Conservation (phyloP, 345 rosid species). For the Aquilaria malaccensis region DNA sequence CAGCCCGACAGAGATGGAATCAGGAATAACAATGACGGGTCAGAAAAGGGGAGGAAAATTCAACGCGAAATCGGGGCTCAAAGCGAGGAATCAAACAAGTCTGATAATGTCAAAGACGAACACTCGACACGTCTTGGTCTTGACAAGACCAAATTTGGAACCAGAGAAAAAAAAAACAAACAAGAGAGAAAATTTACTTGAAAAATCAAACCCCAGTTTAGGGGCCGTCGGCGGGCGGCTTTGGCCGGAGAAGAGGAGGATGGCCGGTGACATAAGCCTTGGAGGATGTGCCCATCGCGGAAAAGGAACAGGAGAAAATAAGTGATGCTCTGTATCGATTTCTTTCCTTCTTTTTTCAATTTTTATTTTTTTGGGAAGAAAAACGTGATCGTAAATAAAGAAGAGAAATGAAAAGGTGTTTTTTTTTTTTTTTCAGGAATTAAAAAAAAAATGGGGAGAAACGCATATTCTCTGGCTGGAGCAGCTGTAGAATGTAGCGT, state of each 20-base stretch:
- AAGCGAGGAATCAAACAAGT: neutral
- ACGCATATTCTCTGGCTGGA: no score
- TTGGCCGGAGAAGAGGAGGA: conserved; percentile 7
- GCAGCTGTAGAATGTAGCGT: no score
- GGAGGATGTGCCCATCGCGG: conserved; percentile 8
- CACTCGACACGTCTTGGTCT: neutral
- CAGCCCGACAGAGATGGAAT: neutral
- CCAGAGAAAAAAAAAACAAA: neutral
- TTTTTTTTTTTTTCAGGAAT: no score
- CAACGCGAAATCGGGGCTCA: neutral
- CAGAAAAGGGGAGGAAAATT: neutral
- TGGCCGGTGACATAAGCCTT: conserved; percentile 1
- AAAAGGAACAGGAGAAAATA: neutral
- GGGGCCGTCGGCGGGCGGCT: conserved; percentile 6
- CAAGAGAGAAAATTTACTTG: neutral
- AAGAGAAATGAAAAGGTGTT: no score
- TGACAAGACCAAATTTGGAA: neutral
- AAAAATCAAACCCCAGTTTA: neutral
- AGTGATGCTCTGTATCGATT: neutral
- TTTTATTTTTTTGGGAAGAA: neutral
- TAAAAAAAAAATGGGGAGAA: no score
- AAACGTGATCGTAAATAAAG: conserved; percentile 1
- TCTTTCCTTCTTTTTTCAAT: neutral
- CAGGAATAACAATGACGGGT: neutral
- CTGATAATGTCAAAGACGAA: conserved; percentile 1